phyloP scores from a whole-genome alignment of 257 asterid species.

The Solanum bulbocastanum region DNA sequence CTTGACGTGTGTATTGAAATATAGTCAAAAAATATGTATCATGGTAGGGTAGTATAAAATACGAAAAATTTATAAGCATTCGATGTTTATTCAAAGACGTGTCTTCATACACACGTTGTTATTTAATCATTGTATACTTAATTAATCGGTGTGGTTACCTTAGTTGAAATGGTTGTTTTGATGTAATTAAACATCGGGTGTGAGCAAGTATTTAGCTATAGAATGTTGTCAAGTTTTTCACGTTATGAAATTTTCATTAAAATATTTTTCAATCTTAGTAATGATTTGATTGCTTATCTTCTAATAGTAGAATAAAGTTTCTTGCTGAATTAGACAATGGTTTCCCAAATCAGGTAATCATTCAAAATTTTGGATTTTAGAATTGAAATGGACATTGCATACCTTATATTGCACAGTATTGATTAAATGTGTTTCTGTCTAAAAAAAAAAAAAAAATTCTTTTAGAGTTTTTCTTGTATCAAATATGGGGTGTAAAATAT shows the following conservation, averaged over 20 bases:
- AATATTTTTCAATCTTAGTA: neutral
- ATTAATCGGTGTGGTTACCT: neutral
- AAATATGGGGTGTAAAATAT: neutral
- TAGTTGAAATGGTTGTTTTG: neutral
- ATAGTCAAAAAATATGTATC: neutral
- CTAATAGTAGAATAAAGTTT: neutral
- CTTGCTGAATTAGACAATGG: neutral
- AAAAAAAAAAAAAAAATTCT: neutral
- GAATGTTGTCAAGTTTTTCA: neutral
- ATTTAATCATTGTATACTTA: neutral
- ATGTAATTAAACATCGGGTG: neutral
- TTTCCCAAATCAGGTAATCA: neutral
- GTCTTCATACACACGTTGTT: neutral
- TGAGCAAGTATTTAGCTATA: neutral
- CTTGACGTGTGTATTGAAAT: neutral
- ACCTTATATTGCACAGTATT: neutral
- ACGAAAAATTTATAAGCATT: neutral
- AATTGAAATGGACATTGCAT: neutral
- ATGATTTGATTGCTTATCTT: neutral
- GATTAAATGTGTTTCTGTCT: neutral
- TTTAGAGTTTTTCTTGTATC: neutral
- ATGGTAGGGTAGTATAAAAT: neutral
- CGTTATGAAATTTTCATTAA: neutral
- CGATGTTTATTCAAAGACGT: neutral
- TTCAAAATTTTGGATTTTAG: neutral